phyloP scores from a whole-genome alignment of 768 basidiomycete species.

The Suillus hirtellus region DNA sequence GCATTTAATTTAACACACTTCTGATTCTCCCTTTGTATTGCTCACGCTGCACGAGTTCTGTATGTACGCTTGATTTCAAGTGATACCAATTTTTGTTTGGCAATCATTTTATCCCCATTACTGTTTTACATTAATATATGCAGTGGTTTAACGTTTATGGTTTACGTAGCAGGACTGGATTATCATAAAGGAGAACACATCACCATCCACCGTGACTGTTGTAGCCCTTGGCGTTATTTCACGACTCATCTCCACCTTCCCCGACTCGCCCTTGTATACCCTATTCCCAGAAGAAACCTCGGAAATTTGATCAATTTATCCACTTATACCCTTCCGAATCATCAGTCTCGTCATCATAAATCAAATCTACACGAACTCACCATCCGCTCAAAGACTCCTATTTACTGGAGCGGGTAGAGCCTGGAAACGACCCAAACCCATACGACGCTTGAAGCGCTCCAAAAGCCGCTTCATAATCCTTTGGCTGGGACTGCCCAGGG shows the following conservation, averaged over 20 bases:
- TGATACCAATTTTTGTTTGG: conserved; percentile 9
- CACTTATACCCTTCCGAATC: neutral
- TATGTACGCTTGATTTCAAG: conserved; percentile 10
- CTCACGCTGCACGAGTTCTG: neutral
- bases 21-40: conserved; percentile 3
- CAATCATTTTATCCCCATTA: neutral
- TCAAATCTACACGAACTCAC: neutral
- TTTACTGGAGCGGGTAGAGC: conserved; percentile 2
- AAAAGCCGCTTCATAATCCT: conserved; percentile 10
- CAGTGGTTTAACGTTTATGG: conserved; percentile 1
- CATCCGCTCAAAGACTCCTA: neutral
- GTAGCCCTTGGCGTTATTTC: neutral
- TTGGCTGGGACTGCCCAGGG: neutral
- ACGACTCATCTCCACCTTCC: neutral
- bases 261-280: neutral
- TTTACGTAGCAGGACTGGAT: neutral
- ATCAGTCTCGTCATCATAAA: neutral
- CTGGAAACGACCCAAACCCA: conserved; percentile 1
- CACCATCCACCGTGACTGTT: neutral
- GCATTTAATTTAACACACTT: conserved; percentile 7
- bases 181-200: neutral
- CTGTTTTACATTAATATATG: conserved; percentile 8
- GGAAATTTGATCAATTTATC: neutral
- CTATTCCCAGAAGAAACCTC: neutral
- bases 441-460: conserved; percentile 8